Conservation (phyloP, 2,329 filamentous ascomycete species). For the Venturia carpophila region DNA sequence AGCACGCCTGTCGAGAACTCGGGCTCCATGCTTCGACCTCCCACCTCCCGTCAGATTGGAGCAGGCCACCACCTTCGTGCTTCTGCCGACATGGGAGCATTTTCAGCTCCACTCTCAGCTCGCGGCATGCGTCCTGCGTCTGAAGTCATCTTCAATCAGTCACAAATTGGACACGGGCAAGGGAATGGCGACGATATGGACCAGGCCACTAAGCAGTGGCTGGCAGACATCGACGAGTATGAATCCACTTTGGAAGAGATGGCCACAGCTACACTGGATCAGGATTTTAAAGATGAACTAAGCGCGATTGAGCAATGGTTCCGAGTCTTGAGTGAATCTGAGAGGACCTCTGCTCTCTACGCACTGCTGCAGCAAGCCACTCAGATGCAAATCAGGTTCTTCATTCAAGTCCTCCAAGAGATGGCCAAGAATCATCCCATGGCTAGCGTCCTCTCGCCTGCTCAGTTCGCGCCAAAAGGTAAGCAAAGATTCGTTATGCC, state of each 20-base stretch:
- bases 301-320: constrained; percentile 99
- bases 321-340: constrained; percentile 89
- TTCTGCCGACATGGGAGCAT: constrained; percentile 90
- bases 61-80: constrained; percentile 81
- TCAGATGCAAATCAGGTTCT: constrained; percentile 97
- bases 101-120: constrained; percentile 59
- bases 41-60: constrained; percentile 67
- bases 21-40: constrained; percentile 74
- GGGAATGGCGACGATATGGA: constrained; percentile 79
- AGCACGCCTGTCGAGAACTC: constrained; percentile 83
- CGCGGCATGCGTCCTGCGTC: constrained; percentile 86
- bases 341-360: constrained; percentile 90
- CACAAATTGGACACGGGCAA: constrained; percentile 58
- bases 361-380: constrained; percentile 96
- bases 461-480: constrained; percentile 93
- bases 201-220: constrained; percentile 95
- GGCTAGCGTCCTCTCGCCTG: constrained; percentile 88
- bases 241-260: constrained; percentile 98
- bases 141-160: constrained; percentile 80
- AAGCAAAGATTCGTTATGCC: constrained; percentile 25
- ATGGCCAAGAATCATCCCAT: constrained; percentile 98
- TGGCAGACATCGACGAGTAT: constrained; percentile 97
- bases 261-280: constrained; percentile 95
- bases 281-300: constrained; percentile 98
- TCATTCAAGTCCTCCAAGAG: constrained; percentile 96